Evolutionary conservation across 2,329 filamentous ascomycete genomes (phyloP), one percentile per base, ranked within the genome.

Genomic region (Verticillium isaacii): DNA sequence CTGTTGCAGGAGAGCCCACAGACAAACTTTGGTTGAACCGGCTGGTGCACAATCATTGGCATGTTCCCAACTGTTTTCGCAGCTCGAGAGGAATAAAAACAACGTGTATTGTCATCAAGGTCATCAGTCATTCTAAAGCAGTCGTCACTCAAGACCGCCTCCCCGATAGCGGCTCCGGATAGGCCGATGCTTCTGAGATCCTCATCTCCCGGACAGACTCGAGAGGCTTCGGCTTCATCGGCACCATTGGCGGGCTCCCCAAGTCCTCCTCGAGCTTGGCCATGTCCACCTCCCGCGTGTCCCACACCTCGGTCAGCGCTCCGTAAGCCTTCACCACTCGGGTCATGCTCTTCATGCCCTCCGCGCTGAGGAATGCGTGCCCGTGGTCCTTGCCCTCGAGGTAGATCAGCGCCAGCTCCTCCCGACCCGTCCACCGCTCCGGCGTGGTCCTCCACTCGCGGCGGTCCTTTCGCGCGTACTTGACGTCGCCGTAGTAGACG

Each of bases 331-430:
- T 3, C 4, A 66, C 62, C 1, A 62, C 63, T 4, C 59, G 63
- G 2, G 25, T 58, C 23, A 66, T 60, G 32, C 57, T 61, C 32
- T 58, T 61, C 61, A 65, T 62, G 11, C 63, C 39, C n/a, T 58
- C 61, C 23, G 58, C 32, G 32, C 63, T 62, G 11, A 65, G 56
- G 11, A 66, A 63, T 2, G 60, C 61, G 62, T 70, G 68, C 12
- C 68, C 68, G 61, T 70, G 68, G 57, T 69, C 68, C 60, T 60
- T 61, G 50, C 65, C 66, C n/a, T 62, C 61, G 39, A 70, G 61
- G 60, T 69, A 70, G 41, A 69, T 61, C 14, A 70, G 66, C 61
- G 69, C 68, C 23, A 70, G 56, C 61, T 68, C 68, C 41, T 60
- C 62, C 36, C 58, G 58, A 5, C 69, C 69, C n/a, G 66, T 68